Percentiles rank a stretch among this genome's conserved stretches.
phyloP scores from a whole-genome alignment of 148 eudicot genomes.

The Selenicereus undatus region DNA sequence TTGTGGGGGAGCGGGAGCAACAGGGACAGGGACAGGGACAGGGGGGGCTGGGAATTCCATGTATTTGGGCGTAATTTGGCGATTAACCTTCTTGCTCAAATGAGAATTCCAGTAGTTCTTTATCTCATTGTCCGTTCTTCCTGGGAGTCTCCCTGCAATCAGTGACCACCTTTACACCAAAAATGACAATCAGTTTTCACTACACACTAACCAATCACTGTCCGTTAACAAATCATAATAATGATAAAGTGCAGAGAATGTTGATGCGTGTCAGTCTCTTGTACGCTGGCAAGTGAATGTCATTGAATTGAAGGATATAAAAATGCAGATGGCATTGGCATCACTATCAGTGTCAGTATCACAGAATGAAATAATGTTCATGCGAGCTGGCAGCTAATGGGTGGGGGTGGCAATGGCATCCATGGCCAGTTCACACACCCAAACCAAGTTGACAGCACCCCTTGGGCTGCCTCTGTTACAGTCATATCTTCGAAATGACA shows the following conservation, averaged over 20 bases:
- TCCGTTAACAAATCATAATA: background rate
- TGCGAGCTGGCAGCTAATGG: background rate
- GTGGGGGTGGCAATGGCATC: no score
- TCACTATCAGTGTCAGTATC: no score
- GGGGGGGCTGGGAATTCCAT: constrained; percentile 19
- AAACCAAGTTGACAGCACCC: no score
- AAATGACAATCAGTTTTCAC: background rate
- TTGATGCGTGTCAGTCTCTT: background rate
- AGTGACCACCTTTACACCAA: constrained; percentile 48
- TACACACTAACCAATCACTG: background rate
- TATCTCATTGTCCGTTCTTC: constrained; percentile 77
- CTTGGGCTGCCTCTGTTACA: no score
- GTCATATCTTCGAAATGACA: no score
- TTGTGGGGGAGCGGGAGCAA: background rate
- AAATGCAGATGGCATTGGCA: background rate
- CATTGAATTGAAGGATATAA: background rate
- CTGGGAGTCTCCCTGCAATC: constrained; percentile 67
- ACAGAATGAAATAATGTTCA: no score
- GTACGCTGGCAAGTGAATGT: background rate
- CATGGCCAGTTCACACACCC: no score
- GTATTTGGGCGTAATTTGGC: constrained; percentile 11
- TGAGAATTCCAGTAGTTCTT: constrained; percentile 86
- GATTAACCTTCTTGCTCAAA: constrained; percentile 60
- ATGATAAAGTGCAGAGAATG: background rate
- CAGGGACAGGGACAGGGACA: background rate